Percentiles rank a stretch among this genome's conserved stretches.
phyloP scores from a whole-genome alignment of 169 alveolate species.

The Eimeria necatrix region DNA sequence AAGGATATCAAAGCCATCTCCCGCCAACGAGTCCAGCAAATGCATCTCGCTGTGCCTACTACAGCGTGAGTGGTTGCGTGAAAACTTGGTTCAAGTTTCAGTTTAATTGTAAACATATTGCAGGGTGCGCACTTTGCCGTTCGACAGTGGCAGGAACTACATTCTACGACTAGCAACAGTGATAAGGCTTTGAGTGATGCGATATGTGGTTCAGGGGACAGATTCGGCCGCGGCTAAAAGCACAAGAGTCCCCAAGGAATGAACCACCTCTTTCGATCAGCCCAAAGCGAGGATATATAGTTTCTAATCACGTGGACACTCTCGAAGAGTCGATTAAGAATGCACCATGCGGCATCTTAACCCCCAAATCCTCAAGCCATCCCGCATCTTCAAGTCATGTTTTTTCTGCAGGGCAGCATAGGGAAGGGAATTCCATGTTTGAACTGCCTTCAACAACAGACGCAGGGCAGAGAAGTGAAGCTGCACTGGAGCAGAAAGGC shows the following conservation, averaged over 20 bases:
- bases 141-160: too few relatives aligned
- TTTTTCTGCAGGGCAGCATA: too few relatives aligned
- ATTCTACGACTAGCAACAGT: too few relatives aligned
- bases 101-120: too few relatives aligned
- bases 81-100: too few relatives aligned
- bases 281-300: not conserved
- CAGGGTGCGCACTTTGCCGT: too few relatives aligned
- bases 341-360: not conserved
- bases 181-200: not conserved
- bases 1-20: not conserved
- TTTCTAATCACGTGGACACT: not conserved
- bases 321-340: constrained; percentile 1
- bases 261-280: not conserved
- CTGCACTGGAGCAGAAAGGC: not conserved
- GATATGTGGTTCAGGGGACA: constrained; percentile 36
- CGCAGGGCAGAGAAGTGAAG: not conserved
- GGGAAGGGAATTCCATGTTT: too few relatives aligned
- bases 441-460: not conserved
- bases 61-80: not conserved
- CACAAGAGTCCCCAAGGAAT: constrained; percentile 31
- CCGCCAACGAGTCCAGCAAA: constrained; percentile 56
- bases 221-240: constrained; percentile 32
- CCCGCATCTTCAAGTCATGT: too few relatives aligned
- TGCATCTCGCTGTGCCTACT: constrained; percentile 45
- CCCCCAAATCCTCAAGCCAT: too few relatives aligned